These are phyloP conservation scores for Hypoxylon sp. DNA, from an alignment of 2,329 filamentous ascomycete genomes.

Conservation along the genomic window DNA sequence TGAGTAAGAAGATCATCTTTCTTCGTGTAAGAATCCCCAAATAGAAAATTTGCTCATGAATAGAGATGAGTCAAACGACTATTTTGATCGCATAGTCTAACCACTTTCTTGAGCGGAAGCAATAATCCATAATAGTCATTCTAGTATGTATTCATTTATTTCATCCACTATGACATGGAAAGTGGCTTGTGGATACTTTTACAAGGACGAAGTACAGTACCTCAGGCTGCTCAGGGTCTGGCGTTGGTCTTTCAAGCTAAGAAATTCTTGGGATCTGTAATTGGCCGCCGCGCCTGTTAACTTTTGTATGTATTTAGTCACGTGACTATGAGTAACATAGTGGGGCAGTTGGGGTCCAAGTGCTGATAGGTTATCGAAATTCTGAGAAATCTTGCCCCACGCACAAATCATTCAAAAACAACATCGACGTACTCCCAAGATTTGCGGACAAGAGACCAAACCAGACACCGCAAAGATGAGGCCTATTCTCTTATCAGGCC, in stretches of 20 bases:
- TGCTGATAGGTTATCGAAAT: constrained; percentile 43
- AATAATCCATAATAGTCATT: constrained; percentile 22
- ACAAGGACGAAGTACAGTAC: constrained; percentile 21
- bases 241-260: constrained; percentile 6
- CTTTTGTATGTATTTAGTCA: constrained; percentile 11
- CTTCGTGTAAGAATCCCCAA: neutral
- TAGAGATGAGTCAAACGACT: constrained; percentile 30
- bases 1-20: constrained; percentile 10
- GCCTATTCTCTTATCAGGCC: constrained; percentile 94
- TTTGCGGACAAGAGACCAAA: constrained; percentile 40
- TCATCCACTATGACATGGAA: constrained; percentile 17
- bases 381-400: constrained; percentile 44
- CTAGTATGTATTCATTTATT: constrained; percentile 16
- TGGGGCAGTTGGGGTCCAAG: constrained; percentile 20
- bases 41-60: constrained; percentile 14
- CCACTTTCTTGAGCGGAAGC: constrained; percentile 22
- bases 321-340: constrained; percentile 40
- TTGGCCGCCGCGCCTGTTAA: constrained; percentile 12
- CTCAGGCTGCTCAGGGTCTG: neutral
- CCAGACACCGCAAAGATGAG: constrained; percentile 78
- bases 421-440: constrained; percentile 46
- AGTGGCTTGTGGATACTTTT: constrained; percentile 9
- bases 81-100: constrained; percentile 32
- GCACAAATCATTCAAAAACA: constrained; percentile 53
- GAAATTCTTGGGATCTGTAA: constrained; percentile 10